A percentile compares a stretch with the other conserved stretches of the same genome.
Evolutionary conservation across 306 rosid genomes (phyloP).

Genomic region (Spatholobus suberectus): DNA sequence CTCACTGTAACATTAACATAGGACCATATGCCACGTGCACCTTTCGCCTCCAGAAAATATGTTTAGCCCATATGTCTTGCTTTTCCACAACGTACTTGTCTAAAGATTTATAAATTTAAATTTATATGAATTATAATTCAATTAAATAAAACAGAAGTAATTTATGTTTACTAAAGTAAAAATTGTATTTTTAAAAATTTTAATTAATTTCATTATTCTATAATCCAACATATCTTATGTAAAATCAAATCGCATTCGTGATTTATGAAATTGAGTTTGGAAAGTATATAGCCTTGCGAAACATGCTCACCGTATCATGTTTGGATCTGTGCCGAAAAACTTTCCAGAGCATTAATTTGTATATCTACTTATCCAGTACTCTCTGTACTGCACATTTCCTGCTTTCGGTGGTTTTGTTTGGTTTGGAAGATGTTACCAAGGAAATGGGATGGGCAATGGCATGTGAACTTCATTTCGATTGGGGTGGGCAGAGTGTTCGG

Average conservation of each 20-base stretch:
- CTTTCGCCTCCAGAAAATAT: background rate
- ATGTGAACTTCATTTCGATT: conserved; percentile 18
- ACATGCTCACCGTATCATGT: background rate
- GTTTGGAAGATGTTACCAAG: background rate
- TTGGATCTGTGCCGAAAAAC: conserved; percentile 6
- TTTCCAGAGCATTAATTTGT: background rate
- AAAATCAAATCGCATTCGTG: background rate
- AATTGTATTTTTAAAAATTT: too few relatives aligned
- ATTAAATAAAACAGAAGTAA: background rate
- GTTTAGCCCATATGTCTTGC: background rate
- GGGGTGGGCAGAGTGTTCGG: background rate
- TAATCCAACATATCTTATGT: background rate
- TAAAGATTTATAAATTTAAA: background rate
- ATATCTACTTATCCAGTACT: background rate
- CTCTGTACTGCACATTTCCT: background rate
- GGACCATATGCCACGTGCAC: conserved; percentile 1
- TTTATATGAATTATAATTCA: background rate
- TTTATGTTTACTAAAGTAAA: background rate
- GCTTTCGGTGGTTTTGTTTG: conserved; percentile 41
- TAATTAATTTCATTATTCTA: too few relatives aligned
- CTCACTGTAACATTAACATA: background rate
- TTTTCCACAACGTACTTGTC: background rate
- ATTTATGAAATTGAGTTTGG: background rate
- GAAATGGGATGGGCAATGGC: background rate
- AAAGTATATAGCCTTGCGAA: background rate